Evolutionary conservation across 257 asterid species (phyloP).

Genomic region (Solanum chiquidenum): DNA sequence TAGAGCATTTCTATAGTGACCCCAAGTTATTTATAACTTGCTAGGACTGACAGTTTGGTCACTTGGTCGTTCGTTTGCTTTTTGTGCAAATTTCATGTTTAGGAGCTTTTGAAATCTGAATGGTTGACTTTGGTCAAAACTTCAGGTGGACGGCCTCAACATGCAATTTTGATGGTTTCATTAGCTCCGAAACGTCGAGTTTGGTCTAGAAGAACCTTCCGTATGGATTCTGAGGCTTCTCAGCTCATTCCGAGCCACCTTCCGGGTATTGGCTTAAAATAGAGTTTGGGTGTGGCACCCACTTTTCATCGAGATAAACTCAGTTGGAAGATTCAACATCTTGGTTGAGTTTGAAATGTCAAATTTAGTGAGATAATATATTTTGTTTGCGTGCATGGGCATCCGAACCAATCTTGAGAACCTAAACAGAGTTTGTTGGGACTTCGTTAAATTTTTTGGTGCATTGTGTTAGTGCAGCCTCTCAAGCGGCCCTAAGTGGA

Average conservation of each 20-base stretch:
- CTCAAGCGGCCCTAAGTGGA: neutral
- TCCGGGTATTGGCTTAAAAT: neutral
- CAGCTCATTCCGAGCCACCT: fast-evolving
- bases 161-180: too few species aligned
- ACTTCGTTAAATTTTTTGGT: neutral
- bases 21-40: neutral
- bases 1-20: neutral
- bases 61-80: neutral
- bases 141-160: neutral
- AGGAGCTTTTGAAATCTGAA: neutral
- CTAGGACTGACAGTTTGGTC: neutral
- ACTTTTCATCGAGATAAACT: neutral
- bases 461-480: neutral
- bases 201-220: neutral
- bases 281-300: neutral
- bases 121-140: neutral
- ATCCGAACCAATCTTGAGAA: neutral
- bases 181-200: neutral
- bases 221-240: neutral
- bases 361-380: neutral
- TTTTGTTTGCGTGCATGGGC: neutral
- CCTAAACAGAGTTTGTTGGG: neutral
- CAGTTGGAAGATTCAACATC: neutral
- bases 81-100: neutral
- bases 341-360: neutral